Evolutionary conservation across 352 stramenopile genomes (phyloP), one percentile per base, ranked within the genome.

Genomic region (Pythium graminicola): DNA sequence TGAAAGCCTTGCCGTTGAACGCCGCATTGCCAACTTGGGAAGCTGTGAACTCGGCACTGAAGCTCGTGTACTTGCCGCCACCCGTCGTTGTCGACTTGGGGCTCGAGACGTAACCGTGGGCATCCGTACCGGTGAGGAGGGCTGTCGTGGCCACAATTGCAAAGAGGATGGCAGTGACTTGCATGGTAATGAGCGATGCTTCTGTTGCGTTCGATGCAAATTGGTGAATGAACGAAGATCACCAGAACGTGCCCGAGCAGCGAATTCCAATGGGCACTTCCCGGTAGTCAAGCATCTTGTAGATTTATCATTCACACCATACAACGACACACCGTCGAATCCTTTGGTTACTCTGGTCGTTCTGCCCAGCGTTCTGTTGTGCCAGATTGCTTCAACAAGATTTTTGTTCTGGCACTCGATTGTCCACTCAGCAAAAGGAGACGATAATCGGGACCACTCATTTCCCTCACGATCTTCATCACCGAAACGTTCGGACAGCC

Each of bases 1-100:
- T 57, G 50, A 57, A 65, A 54, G 67, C 70, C 45, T 60, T 60
- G 28, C 50, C 50, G 10, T 38, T 41, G 51, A 83, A 85, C 11
- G 61, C 65, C 6, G 43, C 57, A 11, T 45, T 46, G 42, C 66
- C 45, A 20, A 40, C 27, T n/a, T 53, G 41, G 5, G 32, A n/a
- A 0, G 57, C 62, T 6, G 56, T 71, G 50, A 66, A 65, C 56
- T 71, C 51, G 46, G 64, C 54, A 11, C 67, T 69, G 51, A 27
- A 73, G 50, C 43, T 57, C 13, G 45, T 69, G 50, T 62, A 64
- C 26, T 60, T 44, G 22, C 52, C 32, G 23, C 56, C 62, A 32
- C 54, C 46, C 3, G 57, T 56, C 58, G 59, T 68, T 36, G 46
- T 24, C 11, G 61, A 47, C 31, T 49, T 51, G 3, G 65, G 65